Percentiles rank a stretch among this genome's conserved stretches.
Conservation (phyloP, 805 yeast species). For the Zygosaccharomyces lentus region DNA sequence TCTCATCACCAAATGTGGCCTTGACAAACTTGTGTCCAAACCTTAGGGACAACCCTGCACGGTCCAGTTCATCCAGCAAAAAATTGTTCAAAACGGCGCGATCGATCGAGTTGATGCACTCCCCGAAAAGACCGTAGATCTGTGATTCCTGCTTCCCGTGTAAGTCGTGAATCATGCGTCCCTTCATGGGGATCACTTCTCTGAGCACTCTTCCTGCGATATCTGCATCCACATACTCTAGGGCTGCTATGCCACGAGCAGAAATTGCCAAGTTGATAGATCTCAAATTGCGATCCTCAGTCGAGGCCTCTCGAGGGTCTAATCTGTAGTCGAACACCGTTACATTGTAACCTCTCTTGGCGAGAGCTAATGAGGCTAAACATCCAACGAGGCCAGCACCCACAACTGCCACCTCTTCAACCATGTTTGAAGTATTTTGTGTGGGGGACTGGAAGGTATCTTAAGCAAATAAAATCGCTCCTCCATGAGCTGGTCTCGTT, state of each 20-base stretch:
- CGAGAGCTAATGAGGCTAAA: slow-evolving; percentile 74
- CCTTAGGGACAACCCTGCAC: slow-evolving; percentile 40
- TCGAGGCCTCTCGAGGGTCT: slow-evolving; percentile 52
- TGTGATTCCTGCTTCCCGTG: slow-evolving; percentile 64
- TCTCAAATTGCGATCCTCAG: slow-evolving; percentile 42
- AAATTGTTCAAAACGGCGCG: slow-evolving; percentile 62
- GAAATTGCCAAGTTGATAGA: slow-evolving; percentile 89
- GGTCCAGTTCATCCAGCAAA: slow-evolving; percentile 59
- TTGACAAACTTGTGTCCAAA: slow-evolving; percentile 56
- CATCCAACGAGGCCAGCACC: slow-evolving; percentile 94
- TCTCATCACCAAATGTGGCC: slow-evolving; percentile 34
- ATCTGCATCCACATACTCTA: slow-evolving; percentile 54
- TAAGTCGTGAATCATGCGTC: slow-evolving; percentile 80
- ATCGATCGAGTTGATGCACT: slow-evolving; percentile 80
- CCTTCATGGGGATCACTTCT: slow-evolving; percentile 77
- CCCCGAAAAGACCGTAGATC: slow-evolving; percentile 75
- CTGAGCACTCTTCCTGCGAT: slow-evolving; percentile 54
- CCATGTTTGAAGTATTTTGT: slow-evolving; percentile 4
- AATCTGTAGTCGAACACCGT: slow-evolving; percentile 64
- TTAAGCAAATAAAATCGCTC: neutral
- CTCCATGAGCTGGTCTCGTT: neutral
- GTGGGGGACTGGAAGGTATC: neutral
- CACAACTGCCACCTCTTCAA: slow-evolving; percentile 50
- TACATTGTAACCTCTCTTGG: slow-evolving; percentile 67
- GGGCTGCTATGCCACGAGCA: slow-evolving; percentile 71